Evolutionary conservation across 202 grass and related monocot genomes (phyloP).

Genomic region (Bolboschoenoplectus hybrid): DNA sequence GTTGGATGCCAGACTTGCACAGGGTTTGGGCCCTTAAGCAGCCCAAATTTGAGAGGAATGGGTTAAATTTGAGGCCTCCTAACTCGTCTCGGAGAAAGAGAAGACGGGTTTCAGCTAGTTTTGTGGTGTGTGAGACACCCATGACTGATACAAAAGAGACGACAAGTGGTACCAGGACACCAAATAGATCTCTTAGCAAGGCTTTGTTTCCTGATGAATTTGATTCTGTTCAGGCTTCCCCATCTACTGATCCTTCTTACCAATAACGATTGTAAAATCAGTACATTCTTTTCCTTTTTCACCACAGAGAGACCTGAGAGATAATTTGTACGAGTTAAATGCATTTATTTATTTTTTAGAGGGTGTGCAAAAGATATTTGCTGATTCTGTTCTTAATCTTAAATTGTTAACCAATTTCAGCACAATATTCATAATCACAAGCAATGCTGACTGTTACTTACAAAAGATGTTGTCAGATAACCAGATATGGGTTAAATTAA

Average conservation of each 20-base stretch:
- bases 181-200: slow-evolving; percentile 52
- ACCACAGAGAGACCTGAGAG: background rate
- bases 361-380: background rate
- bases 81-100: slow-evolving; percentile 57
- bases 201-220: slow-evolving; percentile 61
- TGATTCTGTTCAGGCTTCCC: slow-evolving; percentile 48
- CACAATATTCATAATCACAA: background rate
- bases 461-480: background rate
- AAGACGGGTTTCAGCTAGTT: slow-evolving; percentile 36
- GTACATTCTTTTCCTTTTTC: background rate
- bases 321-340: background rate
- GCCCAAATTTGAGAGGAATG: slow-evolving; percentile 51
- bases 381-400: background rate
- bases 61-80: slow-evolving; percentile 20
- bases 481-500: background rate
- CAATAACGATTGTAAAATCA: slow-evolving; percentile 13
- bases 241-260: background rate
- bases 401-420: background rate
- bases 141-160: slow-evolving; percentile 47
- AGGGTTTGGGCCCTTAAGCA: slow-evolving; percentile 87
- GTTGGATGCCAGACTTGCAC: slow-evolving; percentile 81
- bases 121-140: slow-evolving; percentile 83
- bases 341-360: background rate
- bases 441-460: background rate
- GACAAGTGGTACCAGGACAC: background rate